Conservation (phyloP, 140 eudicot species). For the Ambrosia hybrid region DNA sequence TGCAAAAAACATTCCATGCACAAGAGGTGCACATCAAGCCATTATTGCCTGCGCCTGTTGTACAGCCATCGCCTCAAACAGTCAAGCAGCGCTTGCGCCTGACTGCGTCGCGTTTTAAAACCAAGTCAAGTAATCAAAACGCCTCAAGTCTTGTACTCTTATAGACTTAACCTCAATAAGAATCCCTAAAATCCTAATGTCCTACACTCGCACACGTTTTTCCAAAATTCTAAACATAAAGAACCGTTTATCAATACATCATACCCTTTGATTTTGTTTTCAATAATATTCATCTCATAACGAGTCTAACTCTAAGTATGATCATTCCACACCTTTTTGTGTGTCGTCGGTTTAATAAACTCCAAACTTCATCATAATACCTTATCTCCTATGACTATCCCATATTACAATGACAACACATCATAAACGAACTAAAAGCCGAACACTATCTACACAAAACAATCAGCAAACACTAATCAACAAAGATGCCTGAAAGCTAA, state of each 20-base stretch:
- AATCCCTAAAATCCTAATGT: neutral
- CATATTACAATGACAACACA: neutral
- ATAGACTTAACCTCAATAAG: neutral
- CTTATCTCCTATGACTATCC: neutral
- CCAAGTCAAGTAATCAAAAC: slow-evolving; percentile 5
- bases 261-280: neutral
- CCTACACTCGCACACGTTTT: neutral
- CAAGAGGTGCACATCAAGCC: no score
- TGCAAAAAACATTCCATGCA: no score
- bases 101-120: no score
- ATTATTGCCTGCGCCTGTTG: no score
- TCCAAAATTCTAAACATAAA: neutral
- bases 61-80: no score
- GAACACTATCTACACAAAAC: neutral
- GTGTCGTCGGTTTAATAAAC: neutral
- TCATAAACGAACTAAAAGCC: neutral
- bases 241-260: neutral
- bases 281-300: neutral
- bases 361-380: neutral
- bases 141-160: neutral
- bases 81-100: no score
- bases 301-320: neutral
- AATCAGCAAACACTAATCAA: neutral
- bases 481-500: neutral
- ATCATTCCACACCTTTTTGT: neutral